Base-by-base conservation (phyloP, 2,329 filamentous ascomycete species). In the Rhinocladiella similis region DNA sequence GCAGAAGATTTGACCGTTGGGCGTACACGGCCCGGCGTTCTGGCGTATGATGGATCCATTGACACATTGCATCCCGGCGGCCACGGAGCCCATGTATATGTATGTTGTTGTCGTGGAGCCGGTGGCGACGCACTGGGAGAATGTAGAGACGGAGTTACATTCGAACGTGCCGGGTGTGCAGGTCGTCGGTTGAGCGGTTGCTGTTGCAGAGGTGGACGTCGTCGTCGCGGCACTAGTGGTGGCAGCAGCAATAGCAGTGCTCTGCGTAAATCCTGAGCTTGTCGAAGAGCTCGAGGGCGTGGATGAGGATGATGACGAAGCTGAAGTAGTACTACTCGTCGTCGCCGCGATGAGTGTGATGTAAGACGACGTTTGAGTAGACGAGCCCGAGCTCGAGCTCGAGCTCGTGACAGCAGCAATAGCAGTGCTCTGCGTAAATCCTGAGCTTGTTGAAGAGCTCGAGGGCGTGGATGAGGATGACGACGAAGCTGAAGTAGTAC, bases 41-140 rank as follows among this genome's bases (percentile, higher is more conserved):
- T 64, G 18, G 16, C 56, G 47, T 7, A 54, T 50, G 54, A 63
- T 57, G 20, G 59, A 47, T 3, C 62, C 61, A 41, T 63, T 45
- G 33, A 55, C 53, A 33, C 62, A 65, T 41, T 55, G 54, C 59
- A 55, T 65, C 14, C 61, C 62, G 2, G 52, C 55, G 9, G 62
- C 61, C 20, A 65, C 59, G 36, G 56, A 47, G n/a, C 62, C 62
- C 56, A 62, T 63, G 53, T 56, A 63, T 22, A 56, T 41, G 38
- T 56, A 65, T 5, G 58, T 57, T 13, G 61, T 58, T 1, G 50
- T 29, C 5, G 35, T 29, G 27, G 47, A 12, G 9, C 39, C 50
- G n/a, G 66, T 67, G 47, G 68, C 55, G 47, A 60, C 59, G 63
- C 72, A 75, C 55, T 72, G 63, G 14, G 68, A 70, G 67, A 71